Evolutionary conservation across 2,329 filamentous ascomycete genomes (phyloP).

Genomic region (Metarhizium robertsii): DNA sequence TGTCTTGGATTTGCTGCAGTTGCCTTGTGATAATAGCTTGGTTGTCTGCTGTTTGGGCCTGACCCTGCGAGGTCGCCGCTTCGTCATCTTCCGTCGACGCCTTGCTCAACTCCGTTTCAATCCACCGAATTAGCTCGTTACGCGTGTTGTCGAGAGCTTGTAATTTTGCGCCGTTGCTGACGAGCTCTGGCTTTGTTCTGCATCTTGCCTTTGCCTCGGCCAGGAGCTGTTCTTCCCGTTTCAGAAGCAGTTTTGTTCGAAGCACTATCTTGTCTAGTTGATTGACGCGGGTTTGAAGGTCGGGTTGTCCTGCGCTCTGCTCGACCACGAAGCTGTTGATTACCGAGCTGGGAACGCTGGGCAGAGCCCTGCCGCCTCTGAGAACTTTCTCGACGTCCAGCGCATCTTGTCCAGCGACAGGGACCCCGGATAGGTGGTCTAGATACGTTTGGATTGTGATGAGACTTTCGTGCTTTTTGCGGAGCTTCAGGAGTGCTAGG

Average conservation of each 20-base stretch:
- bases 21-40: constrained; percentile 25
- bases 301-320: constrained; percentile 25
- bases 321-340: constrained; percentile 39
- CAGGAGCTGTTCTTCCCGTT: constrained; percentile 46
- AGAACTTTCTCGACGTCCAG: constrained; percentile 42
- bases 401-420: constrained; percentile 39
- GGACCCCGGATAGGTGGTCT: constrained; percentile 39
- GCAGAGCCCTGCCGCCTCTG: constrained; percentile 31
- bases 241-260: constrained; percentile 46
- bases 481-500: constrained; percentile 39
- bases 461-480: constrained; percentile 42
- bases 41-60: constrained; percentile 12
- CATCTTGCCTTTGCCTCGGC: constrained; percentile 33
- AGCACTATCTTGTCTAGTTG: constrained; percentile 50
- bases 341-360: constrained; percentile 42
- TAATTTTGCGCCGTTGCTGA: constrained; percentile 33
- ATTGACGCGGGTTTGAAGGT: constrained; percentile 38
- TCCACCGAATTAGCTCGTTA: constrained; percentile 54
- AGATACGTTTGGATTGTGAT: constrained; percentile 41
- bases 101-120: constrained; percentile 51
- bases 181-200: constrained; percentile 24
- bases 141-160: constrained; percentile 47
- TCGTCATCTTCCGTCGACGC: constrained; percentile 30
- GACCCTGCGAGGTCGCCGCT: constrained; percentile 13
- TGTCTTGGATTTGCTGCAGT: constrained; percentile 39